Evolutionary conservation across 257 asterid species (phyloP), one percentile per base, ranked within the genome.

Genomic region (Vinca minor): DNA sequence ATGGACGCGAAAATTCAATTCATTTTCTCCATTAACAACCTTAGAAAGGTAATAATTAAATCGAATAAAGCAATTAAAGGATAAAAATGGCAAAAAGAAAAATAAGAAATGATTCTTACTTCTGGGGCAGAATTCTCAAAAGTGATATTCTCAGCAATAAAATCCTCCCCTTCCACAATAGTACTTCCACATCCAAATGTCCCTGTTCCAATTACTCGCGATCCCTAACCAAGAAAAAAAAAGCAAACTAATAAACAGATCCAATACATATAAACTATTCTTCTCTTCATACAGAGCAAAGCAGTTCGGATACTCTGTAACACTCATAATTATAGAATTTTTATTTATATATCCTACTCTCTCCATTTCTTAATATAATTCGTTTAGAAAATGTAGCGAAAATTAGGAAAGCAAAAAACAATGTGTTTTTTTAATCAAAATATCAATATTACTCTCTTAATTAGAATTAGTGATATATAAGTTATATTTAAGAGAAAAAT

Each of bases 151-250:
- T 93, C 98, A 52, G 98, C 98, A 56, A 93, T 83, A 65, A 93
- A 93, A 64, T 93, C 98, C 78, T 93, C 97, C 41, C 98, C 98
- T 76, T 93, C 98, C 12, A 93, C 87, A 62, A 89, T 93, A 32
- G 59, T 65, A 61, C 76, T 87, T 39, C 97, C 98, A 72, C 98
- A 89, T 15, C 97, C 98, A 70, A 93, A 93, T 7, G 98, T 93
- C 44, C 98, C 98, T 0, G 95, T 93, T 10, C 98, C 98, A 71
- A 92, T 92, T 60, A 89, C 79, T 56, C 96, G 86, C 66, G 91
- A 69, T 71, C 85, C 79, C 86, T 81, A 64, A 56, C 36, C 26
- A 50, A 60, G 67, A 54, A 21, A 14, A 8, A 21, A 21, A 8
- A 35, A 8, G 20, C 18, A 47, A 29, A 34, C 10, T 29, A 31